These are phyloP conservation scores for Aeminium ludgeri DNA, from an alignment of 495 filamentous ascomycete genomes.

Conservation along the genomic window DNA sequence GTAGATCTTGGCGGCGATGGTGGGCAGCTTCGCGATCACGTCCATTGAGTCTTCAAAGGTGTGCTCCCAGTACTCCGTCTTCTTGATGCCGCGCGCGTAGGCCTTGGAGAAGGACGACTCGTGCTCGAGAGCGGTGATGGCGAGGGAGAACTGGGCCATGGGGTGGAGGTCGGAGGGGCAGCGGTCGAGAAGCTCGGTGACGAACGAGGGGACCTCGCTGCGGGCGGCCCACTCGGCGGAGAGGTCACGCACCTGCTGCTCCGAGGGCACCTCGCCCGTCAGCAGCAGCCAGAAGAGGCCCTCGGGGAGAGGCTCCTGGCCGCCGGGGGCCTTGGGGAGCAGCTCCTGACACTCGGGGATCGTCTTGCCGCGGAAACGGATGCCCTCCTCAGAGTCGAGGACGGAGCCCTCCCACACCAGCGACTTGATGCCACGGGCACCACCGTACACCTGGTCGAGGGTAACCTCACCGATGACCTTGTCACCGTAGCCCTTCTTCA, in stretches of 20 bases:
- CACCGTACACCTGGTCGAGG: constrained; percentile 96
- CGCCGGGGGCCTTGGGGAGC: constrained; percentile 79
- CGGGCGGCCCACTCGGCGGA: constrained; percentile 78
- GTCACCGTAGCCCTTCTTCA: constrained; percentile 87
- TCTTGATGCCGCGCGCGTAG: constrained; percentile 77
- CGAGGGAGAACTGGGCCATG: constrained; percentile 94
- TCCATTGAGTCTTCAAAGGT: constrained; percentile 92
- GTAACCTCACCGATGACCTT: constrained; percentile 96
- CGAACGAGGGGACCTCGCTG: constrained; percentile 63
- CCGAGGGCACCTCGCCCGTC: constrained; percentile 88
- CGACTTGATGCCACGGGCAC: constrained; percentile 89
- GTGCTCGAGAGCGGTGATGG: constrained; percentile 83
- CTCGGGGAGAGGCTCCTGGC: constrained; percentile 95
- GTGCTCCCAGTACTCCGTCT: constrained; percentile 96
- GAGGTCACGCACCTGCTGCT: constrained; percentile 66
- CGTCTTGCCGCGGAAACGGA: constrained; percentile 91
- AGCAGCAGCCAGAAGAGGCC: constrained; percentile 99
- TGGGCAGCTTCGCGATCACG: constrained; percentile 87
- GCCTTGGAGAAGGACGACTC: constrained; percentile 80
- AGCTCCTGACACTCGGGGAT: constrained; percentile 95
- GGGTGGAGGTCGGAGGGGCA: constrained; percentile 83
- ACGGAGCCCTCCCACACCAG: constrained; percentile 99
- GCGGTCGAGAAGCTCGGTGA: constrained; percentile 72
- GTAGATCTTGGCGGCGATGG: constrained; percentile 94
- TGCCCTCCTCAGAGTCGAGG: constrained; percentile 89